Evolutionary conservation across 345 rosid genomes (phyloP).

Genomic region (Moricandia moricandioides): DNA sequence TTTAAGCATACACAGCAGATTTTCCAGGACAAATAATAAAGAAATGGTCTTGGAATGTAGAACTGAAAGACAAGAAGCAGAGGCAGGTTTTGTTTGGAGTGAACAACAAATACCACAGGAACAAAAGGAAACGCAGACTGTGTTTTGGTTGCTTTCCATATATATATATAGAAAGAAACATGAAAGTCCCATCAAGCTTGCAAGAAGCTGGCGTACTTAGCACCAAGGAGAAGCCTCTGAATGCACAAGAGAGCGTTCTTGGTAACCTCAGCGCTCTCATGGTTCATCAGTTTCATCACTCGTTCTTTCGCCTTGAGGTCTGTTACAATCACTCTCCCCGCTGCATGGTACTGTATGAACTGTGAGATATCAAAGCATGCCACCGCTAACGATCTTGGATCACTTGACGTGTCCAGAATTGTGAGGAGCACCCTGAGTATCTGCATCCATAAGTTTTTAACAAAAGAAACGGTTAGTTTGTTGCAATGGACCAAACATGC

Average conservation of each 20-base stretch:
- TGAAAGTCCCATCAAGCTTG: constrained; percentile 53
- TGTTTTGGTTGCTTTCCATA: constrained; percentile 23
- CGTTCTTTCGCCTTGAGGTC: constrained; percentile 95
- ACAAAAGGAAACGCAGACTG: constrained; percentile 2
- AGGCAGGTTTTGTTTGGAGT: constrained; percentile 12
- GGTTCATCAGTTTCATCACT: constrained; percentile 85
- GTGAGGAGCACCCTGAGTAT: constrained; percentile 90
- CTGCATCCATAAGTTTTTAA: constrained; percentile 43
- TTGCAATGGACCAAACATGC: background rate
- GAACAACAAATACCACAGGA: constrained; percentile 24
- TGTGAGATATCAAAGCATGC: constrained; percentile 96
- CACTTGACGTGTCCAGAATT: constrained; percentile 80
- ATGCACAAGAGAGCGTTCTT: constrained; percentile 74
- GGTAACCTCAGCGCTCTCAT: constrained; percentile 76
- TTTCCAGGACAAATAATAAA: constrained; percentile 23
- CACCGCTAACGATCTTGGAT: constrained; percentile 83
- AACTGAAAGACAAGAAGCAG: background rate
- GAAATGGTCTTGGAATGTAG: constrained; percentile 22
- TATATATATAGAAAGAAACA: constrained; percentile 17
- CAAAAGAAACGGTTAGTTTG: constrained; percentile 1
- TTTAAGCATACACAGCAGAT: constrained; percentile 14
- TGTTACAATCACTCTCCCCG: constrained; percentile 78
- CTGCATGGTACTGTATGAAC: constrained; percentile 89
- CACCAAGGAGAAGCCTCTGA: constrained; percentile 87
- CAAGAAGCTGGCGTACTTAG: constrained; percentile 96